Base-by-base conservation (phyloP, 805 yeast species). In the Lipomyces starkeyi region DNA sequence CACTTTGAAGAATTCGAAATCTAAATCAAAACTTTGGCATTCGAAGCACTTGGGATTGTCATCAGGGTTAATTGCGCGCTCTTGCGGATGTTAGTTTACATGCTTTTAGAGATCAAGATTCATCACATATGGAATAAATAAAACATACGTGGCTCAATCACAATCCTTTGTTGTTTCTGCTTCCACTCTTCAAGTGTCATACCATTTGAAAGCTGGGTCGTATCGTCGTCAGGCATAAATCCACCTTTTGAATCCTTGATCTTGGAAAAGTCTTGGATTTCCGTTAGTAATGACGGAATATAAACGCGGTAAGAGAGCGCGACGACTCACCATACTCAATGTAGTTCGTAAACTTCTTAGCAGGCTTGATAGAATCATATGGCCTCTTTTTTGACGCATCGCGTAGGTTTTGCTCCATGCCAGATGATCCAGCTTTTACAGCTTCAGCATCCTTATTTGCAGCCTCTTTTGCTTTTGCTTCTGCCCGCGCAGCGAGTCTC, bases 211-310 rank as follows among this genome's bases (percentile, higher is more conserved):
- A 62, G 64, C 56, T 11, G 56, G 6, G 66, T 76, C 59, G 75
- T 77, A 67, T 72, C 79, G 73, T 80, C 83, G 14, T 83, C 85
- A 0, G 80, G 76, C 71, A 93, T 81, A 76, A 88, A 93, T 27
- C 99, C 99, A 73, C 98, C 98, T 74, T 85, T 84, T 0, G 90
- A 82, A 74, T 95, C 97, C 70, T 86, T 86, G 92, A 96, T 90
- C n/a, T 92, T 90, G 2, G 98, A 86, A 73, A 95, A 86, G 78
- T 95, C 98, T 88, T 27, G n/a, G 2, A 22, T 0, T n/a, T 9
- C 34, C 55, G 17, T 37, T 17, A 32, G 34, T 13, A 13, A 22
- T 6, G 25, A 14, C 43, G 7, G 14, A 11, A 11, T 37, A 53
- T 34, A 40, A 43, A 27, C 14, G 49, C 37, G 14, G 54, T n/a